Percentiles rank a stretch among this genome's conserved stretches.
Conservation (phyloP, 352 stramenopile species). For the Phytophthora citricola region DNA sequence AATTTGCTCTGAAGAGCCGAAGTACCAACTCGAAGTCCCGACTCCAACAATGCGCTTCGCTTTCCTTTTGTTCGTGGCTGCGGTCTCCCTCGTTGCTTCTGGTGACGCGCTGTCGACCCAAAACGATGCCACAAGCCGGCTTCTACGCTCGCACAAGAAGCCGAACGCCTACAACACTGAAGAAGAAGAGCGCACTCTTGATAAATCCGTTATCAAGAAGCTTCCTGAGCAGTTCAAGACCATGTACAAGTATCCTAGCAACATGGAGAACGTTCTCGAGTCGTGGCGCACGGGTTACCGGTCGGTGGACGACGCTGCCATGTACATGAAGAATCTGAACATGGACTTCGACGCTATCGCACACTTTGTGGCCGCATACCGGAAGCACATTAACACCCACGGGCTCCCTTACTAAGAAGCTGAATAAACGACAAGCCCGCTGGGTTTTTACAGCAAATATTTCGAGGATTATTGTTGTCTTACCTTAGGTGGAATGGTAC, state of each 20-base stretch:
- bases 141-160: background rate
- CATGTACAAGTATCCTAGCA: background rate
- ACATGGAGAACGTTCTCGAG: background rate
- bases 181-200: conserved; percentile 3
- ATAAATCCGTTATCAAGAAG: background rate
- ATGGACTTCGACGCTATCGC: background rate
- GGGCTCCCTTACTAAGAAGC: too few relatives aligned
- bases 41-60: conserved; percentile 6
- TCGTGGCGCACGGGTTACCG: background rate
- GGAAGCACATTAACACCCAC: background rate
- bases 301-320: background rate
- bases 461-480: too few relatives aligned
- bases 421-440: too few relatives aligned
- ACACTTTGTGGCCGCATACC: background rate
- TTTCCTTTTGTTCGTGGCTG: conserved; percentile 1
- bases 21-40: background rate
- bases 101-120: conserved; percentile 3
- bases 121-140: background rate
- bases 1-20: background rate
- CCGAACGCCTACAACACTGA: background rate
- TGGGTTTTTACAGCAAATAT: too few relatives aligned
- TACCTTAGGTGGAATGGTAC: too few relatives aligned
- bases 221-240: background rate
- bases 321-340: background rate
- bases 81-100: background rate